Evolutionary conservation across 805 yeast species (phyloP), one percentile per base, ranked within the genome.

Genomic region (Sugiyamaella lignohabitans): DNA sequence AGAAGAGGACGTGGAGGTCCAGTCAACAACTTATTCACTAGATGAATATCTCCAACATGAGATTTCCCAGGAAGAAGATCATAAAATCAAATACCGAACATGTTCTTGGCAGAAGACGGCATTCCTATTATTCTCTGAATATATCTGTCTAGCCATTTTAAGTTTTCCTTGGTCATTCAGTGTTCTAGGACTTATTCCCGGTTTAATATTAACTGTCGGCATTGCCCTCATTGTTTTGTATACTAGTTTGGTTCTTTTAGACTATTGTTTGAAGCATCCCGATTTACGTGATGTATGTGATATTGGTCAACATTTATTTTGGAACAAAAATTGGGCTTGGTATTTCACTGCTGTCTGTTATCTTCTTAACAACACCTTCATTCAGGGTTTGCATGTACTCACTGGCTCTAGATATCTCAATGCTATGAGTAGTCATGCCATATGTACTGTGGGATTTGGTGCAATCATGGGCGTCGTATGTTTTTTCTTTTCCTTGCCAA

Each of bases 81-180:
- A 51, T 22, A 47, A 43, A 10, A 75, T 77, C 59, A 67, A 76
- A 58, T 77, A 74, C 53, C 62, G 74, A 42, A 65, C 72, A 18
- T 76, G 81, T 52, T 71, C 80, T 22, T 78, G 82, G 82, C 74
- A 71, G 53, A 74, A 70, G 51, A 76, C 82, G 0, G 79, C 82
- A 1, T 80, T 79, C n/a, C 66, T 78, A 36, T 62, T 78, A 44
- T 75, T 78, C 51, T 73, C 79, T 1, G 83, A 78, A 58, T 78
- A 78, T 59, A 76, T 78, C 27, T 79, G 82, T 54, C 65, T 78
- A 50, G 83, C 83, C 11, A 76, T 77, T 49, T 70, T 78, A 78
- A 74, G 80, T n/a, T 78, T 78, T 58, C 84, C 84, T 0, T 76
- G 82, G 81, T 74, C 80, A 8, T 78, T 75, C 54, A 75, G 82